phyloP scores from a whole-genome alignment of 441 rosid genomes.

The Euphorbia schlechtendalii region DNA sequence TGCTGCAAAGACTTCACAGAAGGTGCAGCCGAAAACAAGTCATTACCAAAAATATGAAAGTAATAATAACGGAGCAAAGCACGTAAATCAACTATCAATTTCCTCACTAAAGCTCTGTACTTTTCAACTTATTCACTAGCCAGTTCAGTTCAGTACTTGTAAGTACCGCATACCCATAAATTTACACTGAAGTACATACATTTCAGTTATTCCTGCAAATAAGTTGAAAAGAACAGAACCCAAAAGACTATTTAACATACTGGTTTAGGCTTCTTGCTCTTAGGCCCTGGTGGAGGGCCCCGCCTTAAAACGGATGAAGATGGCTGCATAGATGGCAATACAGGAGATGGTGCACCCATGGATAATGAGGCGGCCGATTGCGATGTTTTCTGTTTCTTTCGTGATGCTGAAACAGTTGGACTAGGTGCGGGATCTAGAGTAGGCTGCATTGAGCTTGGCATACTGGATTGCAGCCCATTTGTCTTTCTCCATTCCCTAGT shows the following conservation, averaged over 20 bases:
- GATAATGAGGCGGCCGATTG: conserved; percentile 80
- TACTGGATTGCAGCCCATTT: conserved; percentile 61
- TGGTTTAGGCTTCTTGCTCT: conserved; percentile 78
- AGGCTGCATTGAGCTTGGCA: conserved; percentile 57
- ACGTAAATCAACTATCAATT: conserved; percentile 1
- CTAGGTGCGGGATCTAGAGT: conserved; percentile 68
- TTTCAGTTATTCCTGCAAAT: no score
- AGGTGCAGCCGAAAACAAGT: conserved; percentile 24
- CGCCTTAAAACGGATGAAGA: conserved; percentile 70
- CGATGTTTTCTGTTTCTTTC: conserved; percentile 86
- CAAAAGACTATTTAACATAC: conserved; percentile 41
- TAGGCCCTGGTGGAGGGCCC: conserved; percentile 72
- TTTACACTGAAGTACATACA: no score
- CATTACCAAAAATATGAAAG: conserved; percentile 5
- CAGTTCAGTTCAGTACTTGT: no score
- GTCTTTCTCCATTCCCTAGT: conserved; percentile 93
- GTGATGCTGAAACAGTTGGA: conserved; percentile 92
- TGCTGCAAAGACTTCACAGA: conserved; percentile 53
- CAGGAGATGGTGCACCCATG: conserved; percentile 79
- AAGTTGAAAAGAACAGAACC: no score
- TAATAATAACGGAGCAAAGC: background rate
- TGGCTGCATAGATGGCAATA: conserved; percentile 69
- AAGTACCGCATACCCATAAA: no score
- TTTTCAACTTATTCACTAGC: no score
- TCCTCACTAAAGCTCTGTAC: no score